A percentile compares a stretch with the other conserved stretches of the same genome.
Evolutionary conservation across 2,329 filamentous ascomycete genomes (phyloP).

Genomic region (Fusarium continuum): DNA sequence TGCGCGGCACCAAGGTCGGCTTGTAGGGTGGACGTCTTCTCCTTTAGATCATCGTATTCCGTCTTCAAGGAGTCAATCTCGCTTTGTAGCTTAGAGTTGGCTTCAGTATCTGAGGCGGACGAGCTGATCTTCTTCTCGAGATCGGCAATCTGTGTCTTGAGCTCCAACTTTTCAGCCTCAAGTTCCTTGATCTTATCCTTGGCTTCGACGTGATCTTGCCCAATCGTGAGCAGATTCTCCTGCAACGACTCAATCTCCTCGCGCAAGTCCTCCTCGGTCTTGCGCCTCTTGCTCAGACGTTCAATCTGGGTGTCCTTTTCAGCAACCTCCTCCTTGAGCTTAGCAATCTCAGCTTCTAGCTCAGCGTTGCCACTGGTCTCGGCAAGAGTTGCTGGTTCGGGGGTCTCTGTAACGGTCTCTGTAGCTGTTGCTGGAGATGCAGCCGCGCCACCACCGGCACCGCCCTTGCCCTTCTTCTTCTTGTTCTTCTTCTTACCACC

Average conservation of each 20-base stretch:
- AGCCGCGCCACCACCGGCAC: conserved; percentile 56
- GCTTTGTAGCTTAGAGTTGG: conserved; percentile 64
- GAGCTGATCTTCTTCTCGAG: conserved; percentile 75
- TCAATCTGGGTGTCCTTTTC: conserved; percentile 79
- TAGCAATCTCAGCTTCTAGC: conserved; percentile 59
- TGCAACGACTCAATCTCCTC: conserved; percentile 88
- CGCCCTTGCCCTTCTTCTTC: conserved; percentile 88
- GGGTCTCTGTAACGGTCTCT: conserved; percentile 50
- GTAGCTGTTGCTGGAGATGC: conserved; percentile 43
- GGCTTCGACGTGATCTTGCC: conserved; percentile 83
- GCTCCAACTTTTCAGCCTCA: conserved; percentile 70
- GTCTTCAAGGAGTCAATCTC: conserved; percentile 66
- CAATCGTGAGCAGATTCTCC: conserved; percentile 81
- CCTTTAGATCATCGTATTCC: conserved; percentile 74
- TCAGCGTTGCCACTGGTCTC: conserved; percentile 48
- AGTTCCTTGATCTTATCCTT: conserved; percentile 80
- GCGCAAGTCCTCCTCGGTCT: conserved; percentile 78
- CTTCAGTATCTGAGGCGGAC: conserved; percentile 48
- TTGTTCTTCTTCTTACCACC: conserved; percentile 72
- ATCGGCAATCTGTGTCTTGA: conserved; percentile 69
- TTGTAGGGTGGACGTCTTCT: conserved; percentile 74
- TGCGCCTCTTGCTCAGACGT: conserved; percentile 72
- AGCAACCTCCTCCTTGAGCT: conserved; percentile 62
- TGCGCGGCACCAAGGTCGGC: conserved; percentile 87
- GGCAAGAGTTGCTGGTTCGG: conserved; percentile 47